These are phyloP conservation scores for Trichoderma atroviride DNA, from an alignment of 2,329 filamentous ascomycete genomes.

Conservation along the genomic window DNA sequence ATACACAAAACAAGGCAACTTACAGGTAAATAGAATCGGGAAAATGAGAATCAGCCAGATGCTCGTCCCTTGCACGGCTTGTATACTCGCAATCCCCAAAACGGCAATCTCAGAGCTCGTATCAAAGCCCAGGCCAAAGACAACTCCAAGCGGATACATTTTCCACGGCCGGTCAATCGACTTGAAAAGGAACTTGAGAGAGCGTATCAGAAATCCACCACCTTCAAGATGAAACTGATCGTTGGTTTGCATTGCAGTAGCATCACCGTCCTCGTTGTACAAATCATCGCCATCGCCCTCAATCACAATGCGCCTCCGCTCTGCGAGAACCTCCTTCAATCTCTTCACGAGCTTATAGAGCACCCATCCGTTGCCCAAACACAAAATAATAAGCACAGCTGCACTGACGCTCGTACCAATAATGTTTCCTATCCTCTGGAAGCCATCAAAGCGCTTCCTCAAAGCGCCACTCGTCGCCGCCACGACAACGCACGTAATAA, in stretches of 20 bases:
- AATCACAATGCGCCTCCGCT: conserved; percentile 31
- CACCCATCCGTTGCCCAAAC: conserved; percentile 83
- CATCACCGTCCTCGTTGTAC: conserved; percentile 32
- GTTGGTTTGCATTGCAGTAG: conserved; percentile 38
- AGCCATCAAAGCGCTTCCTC: conserved; percentile 76
- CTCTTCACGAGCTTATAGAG: conserved; percentile 74
- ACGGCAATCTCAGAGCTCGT: conserved; percentile 93
- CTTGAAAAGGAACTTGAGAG: conserved; percentile 77
- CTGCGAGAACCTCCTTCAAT: conserved; percentile 62
- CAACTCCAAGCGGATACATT: conserved; percentile 87
- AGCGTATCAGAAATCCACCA: conserved; percentile 70
- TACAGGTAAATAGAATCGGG: conserved; percentile 83
- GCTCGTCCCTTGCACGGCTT: conserved; percentile 81
- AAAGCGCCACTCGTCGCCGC: conserved; percentile 87
- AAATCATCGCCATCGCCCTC: conserved; percentile 37
- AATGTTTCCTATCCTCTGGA: conserved; percentile 80
- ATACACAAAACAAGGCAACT: conserved; percentile 29
- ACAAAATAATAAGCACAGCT: conserved; percentile 78
- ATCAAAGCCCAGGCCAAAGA: conserved; percentile 93
- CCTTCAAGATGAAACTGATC: conserved; percentile 71
- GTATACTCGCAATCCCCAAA: conserved; percentile 84
- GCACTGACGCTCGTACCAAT: conserved; percentile 88
- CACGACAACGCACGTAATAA: conserved; percentile 87
- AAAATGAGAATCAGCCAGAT: conserved; percentile 96
- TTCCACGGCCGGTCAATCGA: conserved; percentile 83